Evolutionary conservation across 2,329 filamentous ascomycete genomes (phyloP).

Genomic region (Aureobasidium sp.): DNA sequence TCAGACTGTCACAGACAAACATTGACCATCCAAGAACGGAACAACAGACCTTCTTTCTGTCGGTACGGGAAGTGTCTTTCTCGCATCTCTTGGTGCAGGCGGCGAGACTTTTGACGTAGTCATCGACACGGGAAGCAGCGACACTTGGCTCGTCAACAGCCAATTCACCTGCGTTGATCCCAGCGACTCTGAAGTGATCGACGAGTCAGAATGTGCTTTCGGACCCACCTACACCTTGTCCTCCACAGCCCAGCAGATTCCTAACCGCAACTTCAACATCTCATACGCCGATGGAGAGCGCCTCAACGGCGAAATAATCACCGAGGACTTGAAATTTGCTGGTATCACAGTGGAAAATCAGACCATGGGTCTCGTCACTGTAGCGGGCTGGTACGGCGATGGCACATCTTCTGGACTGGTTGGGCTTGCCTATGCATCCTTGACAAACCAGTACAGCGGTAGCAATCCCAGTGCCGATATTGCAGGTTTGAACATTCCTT

Average conservation of each 20-base stretch:
- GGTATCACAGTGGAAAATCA: conserved; percentile 41
- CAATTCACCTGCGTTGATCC: conserved; percentile 32
- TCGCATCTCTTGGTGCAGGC: conserved; percentile 26
- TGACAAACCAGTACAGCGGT: conserved; percentile 38
- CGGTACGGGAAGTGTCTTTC: conserved; percentile 26
- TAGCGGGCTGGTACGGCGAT: conserved; percentile 29
- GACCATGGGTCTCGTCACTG: conserved; percentile 40
- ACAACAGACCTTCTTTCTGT: conserved; percentile 17
- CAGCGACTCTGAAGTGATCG: neutral
- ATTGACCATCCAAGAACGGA: neutral
- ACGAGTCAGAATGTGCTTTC: conserved; percentile 27
- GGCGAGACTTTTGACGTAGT: conserved; percentile 31
- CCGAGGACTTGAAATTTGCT: conserved; percentile 38
- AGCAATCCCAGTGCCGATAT: conserved; percentile 22
- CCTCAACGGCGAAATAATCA: conserved; percentile 35
- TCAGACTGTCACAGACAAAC: too few relatives aligned
- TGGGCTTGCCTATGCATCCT: conserved; percentile 44
- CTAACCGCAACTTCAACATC: conserved; percentile 38
- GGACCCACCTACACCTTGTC: conserved; percentile 26
- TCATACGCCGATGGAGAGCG: conserved; percentile 39
- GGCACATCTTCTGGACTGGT: conserved; percentile 41
- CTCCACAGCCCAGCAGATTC: conserved; percentile 32
- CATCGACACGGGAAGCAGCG: conserved; percentile 44
- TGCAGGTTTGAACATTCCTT: conserved; percentile 27
- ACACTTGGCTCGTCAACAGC: conserved; percentile 38